These are phyloP conservation scores for Pelargonium citronellum DNA, from an alignment of 441 rosid genomes.

Conservation along the genomic window DNA sequence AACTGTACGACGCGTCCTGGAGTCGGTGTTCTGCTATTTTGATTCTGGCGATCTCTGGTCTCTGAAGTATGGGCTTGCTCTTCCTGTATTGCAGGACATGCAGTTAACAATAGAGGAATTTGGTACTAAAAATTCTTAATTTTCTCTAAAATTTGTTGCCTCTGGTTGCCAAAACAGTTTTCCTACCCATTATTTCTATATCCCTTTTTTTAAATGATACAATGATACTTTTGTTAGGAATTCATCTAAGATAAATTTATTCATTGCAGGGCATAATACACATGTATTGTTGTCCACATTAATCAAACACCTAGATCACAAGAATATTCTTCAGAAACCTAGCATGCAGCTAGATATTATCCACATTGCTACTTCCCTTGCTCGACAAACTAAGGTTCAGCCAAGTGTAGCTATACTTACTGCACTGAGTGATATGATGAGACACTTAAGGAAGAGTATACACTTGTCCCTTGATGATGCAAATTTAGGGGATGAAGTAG, in stretches of 20 bases:
- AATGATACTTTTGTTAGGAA: conserved; percentile 20
- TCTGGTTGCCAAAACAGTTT: not conserved
- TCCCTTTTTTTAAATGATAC: conserved; percentile 14
- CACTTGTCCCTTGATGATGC: conserved; percentile 71
- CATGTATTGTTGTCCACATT: conserved; percentile 60
- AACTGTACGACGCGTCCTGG: conserved; percentile 85
- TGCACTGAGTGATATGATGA: conserved; percentile 68
- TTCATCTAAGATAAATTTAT: conserved; percentile 22
- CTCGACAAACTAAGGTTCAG: conserved; percentile 56
- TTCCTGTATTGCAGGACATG: conserved; percentile 64
- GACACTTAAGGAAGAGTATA: conserved; percentile 71
- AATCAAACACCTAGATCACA: conserved; percentile 95
- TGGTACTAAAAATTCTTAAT: conserved; percentile 36
- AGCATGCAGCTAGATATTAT: conserved; percentile 55
- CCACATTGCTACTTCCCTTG: conserved; percentile 53
- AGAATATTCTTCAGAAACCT: conserved; percentile 57
- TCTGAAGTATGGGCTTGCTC: conserved; percentile 59
- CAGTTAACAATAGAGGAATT: conserved; percentile 74
- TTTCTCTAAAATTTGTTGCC: not conserved
- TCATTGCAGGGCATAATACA: conserved; percentile 57
- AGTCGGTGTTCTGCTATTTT: conserved; percentile 75
- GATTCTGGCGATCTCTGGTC: conserved; percentile 73
- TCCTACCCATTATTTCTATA: not conserved
- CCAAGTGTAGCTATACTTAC: conserved; percentile 54
- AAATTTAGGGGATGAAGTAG: conserved; percentile 52